Evolutionary conservation across 148 eudicot genomes (phyloP).

Genomic region (Pharnaceum exiguum): DNA sequence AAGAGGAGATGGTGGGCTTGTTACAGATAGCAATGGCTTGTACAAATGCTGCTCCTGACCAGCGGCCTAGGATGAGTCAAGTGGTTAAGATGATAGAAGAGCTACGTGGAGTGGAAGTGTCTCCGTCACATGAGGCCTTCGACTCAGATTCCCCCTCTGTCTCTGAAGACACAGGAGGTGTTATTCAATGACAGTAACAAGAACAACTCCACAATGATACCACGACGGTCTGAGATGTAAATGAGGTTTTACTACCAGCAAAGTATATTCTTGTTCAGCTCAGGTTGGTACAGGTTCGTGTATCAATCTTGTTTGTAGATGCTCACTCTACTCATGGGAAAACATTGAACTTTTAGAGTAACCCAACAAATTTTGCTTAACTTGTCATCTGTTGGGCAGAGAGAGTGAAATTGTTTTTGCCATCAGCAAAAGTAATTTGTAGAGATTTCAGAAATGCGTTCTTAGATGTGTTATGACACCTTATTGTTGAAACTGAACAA

Average conservation of each 20-base stretch:
- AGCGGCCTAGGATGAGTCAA: slow-evolving; percentile 68
- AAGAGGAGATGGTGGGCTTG: slow-evolving; percentile 93
- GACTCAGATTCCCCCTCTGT: slow-evolving; percentile 58
- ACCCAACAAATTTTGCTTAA: slow-evolving; percentile 13
- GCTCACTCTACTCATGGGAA: neutral
- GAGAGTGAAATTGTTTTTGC: too few species aligned
- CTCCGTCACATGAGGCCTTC: slow-evolving; percentile 50
- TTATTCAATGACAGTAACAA: slow-evolving; percentile 34
- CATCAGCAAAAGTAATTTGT: too few species aligned
- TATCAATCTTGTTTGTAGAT: slow-evolving; percentile 11
- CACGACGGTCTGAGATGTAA: slow-evolving; percentile 11
- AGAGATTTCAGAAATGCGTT: too few species aligned
- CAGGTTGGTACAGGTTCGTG: neutral
- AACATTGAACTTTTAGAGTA: slow-evolving; percentile 1
- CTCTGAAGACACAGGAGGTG: slow-evolving; percentile 46
- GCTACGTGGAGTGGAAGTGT: slow-evolving; percentile 55
- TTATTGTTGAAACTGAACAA: too few species aligned
- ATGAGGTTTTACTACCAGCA: slow-evolving; percentile 12
- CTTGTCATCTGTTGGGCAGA: slow-evolving; percentile 11
- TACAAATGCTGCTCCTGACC: slow-evolving; percentile 46
- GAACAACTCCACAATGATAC: neutral
- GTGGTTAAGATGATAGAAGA: slow-evolving; percentile 82
- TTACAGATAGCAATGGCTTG: slow-evolving; percentile 89
- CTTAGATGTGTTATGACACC: too few species aligned
- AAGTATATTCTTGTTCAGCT: slow-evolving; percentile 5